Conservation (phyloP, 2,329 filamentous ascomycete genomes). For the Stachybotrys chartarum region DNA sequence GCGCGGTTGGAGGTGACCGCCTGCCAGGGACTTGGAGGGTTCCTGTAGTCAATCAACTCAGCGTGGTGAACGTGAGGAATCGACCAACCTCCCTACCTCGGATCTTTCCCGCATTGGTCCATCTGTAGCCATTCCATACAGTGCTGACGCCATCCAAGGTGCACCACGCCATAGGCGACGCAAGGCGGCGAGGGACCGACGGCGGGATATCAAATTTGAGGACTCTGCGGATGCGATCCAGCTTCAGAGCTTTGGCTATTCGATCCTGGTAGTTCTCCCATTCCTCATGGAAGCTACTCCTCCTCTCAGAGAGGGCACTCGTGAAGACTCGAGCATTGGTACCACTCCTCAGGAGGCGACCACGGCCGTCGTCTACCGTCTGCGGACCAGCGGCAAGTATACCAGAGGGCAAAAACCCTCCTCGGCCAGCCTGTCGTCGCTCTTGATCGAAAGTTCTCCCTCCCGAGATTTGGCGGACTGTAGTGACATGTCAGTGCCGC, state of each 20-base stretch:
- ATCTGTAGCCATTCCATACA: slow-evolving; percentile 16
- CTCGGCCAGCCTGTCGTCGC: slow-evolving; percentile 51
- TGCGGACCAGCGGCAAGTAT: slow-evolving; percentile 52
- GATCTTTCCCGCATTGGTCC: slow-evolving; percentile 10
- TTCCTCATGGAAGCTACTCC: slow-evolving; percentile 47
- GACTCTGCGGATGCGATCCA: slow-evolving; percentile 63
- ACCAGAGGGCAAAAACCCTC: slow-evolving; percentile 71
- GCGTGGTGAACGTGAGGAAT: not conserved
- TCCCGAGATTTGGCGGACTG: not conserved
- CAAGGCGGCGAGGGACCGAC: slow-evolving; percentile 4
- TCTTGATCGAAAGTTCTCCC: not conserved
- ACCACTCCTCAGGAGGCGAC: slow-evolving; percentile 58
- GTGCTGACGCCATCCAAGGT: slow-evolving; percentile 8
- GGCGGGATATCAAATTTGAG: slow-evolving; percentile 42
- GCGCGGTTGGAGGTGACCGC: slow-evolving; percentile 56
- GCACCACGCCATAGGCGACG: not conserved
- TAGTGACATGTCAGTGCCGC: slow-evolving; percentile 3
- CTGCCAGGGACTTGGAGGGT: not conserved
- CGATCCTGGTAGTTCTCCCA: slow-evolving; percentile 63
- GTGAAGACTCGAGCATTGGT: slow-evolving; percentile 63
- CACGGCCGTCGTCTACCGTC: slow-evolving; percentile 55
- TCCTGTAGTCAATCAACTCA: not conserved
- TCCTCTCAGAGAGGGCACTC: slow-evolving; percentile 37
- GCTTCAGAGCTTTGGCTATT: slow-evolving; percentile 72
- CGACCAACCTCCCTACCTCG: not conserved